Base-by-base conservation (phyloP, 257 asterid species). In the Phtheirospermum japonicum region DNA sequence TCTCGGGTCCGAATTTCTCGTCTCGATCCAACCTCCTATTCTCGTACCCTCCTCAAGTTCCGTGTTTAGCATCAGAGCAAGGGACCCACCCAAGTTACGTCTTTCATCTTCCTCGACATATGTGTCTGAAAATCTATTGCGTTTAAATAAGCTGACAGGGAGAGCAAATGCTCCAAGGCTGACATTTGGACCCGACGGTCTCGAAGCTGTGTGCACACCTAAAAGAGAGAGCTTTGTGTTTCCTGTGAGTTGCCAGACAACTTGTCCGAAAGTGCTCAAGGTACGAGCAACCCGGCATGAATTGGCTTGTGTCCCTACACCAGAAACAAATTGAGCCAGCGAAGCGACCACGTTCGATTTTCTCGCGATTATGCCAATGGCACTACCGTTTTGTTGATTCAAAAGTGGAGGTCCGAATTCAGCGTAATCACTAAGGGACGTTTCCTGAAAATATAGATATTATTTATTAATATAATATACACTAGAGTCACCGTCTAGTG, bases 11-110 rank as follows among this genome's bases (percentile, higher is more conserved):
- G 84, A 64, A 68, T 31, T 79, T 71, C 65, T 83, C 53, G 79
- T 80, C 85, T 86, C 88, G 32, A 86, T 59, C 96, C 97, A 89
- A 28, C 94, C 95, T 58, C 97, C 93, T 11, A 89, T 73, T 61
- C 78, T 75, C 19, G 86, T 75, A 63, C 76, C 65, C 61, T 83
- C 89, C 4, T 82, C 91, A 26, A 83, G 71, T 50, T 83, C 86
- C 7, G 89, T 58, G 73, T 80, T 84, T 2, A 92, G 26, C 82
- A 77, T 83, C 67, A 86, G 26, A 9, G 97, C 88, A 23, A 89
- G n/a, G 50, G 91, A 79, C 43, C 86, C 83, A 65, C 80, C 83
- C 51, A 67, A 54, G 64, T 46, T 9, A 7, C 11, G 65, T 23
- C 54, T 63, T 68, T 53, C 70, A 49, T 78, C 81, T 64, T 77